Evolutionary conservation across 441 rosid species (phyloP).

Genomic region (Hura crepitans): DNA sequence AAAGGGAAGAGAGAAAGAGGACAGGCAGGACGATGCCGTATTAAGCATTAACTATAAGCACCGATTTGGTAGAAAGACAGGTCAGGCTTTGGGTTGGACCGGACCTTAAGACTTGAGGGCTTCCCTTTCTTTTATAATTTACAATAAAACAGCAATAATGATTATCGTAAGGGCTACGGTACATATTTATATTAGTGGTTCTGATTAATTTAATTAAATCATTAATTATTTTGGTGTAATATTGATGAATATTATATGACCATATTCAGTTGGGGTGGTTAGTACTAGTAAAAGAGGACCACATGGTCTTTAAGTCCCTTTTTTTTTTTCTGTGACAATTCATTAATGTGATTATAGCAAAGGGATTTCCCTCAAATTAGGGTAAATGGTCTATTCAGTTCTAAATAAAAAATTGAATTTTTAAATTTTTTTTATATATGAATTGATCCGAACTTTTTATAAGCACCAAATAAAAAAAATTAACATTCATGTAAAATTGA

Average conservation of each 20-base stretch:
- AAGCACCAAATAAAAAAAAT: too few relatives aligned
- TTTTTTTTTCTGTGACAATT: background rate
- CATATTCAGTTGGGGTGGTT: background rate
- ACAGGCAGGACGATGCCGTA: constrained; percentile 29
- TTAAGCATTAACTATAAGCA: constrained; percentile 10
- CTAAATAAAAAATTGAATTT: background rate
- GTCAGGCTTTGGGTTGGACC: too few relatives aligned
- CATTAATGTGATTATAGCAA: constrained; percentile 6
- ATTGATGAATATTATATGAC: background rate
- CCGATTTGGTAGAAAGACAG: background rate
- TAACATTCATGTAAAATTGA: too few relatives aligned
- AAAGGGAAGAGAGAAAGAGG: background rate
- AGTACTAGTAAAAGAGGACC: constrained; percentile 23
- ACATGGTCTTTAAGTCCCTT: background rate
- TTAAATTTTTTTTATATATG: background rate
- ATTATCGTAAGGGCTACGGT: too few relatives aligned
- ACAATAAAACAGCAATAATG: background rate
- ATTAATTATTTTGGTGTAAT: constrained; percentile 16
- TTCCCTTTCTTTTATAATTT: background rate
- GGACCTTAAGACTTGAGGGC: constrained; percentile 31
- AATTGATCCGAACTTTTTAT: too few relatives aligned
- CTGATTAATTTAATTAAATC: background rate
- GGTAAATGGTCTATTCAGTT: too few relatives aligned
- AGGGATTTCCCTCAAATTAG: background rate
- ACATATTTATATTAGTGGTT: background rate